Evolutionary conservation across 176 grass and related monocot genomes (phyloP).

Genomic region (Bromus sterilis): DNA sequence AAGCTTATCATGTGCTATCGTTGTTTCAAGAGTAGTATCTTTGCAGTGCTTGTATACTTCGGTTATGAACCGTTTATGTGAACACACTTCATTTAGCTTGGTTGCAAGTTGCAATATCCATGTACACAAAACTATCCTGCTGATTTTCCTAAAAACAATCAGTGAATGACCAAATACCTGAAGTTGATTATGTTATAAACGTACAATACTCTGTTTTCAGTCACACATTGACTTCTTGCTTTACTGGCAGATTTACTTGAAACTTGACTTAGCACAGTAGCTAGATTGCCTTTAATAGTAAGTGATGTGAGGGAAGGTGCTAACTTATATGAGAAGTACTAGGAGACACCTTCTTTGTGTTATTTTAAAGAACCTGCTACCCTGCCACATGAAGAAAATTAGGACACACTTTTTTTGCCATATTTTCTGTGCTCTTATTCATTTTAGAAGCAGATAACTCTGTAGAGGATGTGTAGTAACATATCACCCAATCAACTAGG

Average conservation of each 20-base stretch:
- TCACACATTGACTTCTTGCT: background rate
- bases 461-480: background rate
- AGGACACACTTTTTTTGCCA: background rate
- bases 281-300: background rate
- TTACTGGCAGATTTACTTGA: background rate
- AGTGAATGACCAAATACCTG: background rate
- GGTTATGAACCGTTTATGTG: background rate
- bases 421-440: background rate
- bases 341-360: background rate
- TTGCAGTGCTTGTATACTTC: background rate
- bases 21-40: background rate
- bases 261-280: background rate
- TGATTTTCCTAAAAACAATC: no score
- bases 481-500: background rate
- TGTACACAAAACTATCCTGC: constrained; percentile 9
- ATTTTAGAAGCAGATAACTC: background rate
- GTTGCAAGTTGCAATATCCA: background rate
- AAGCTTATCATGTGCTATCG: background rate
- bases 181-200: no score
- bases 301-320: background rate
- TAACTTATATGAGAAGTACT: background rate
- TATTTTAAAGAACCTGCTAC: background rate
- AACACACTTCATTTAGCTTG: background rate
- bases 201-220: background rate
- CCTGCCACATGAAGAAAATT: background rate